Evolutionary conservation across 2,329 filamentous ascomycete genomes (phyloP), one percentile per base, ranked within the genome.

Genomic region (Penicillium decumbens): DNA sequence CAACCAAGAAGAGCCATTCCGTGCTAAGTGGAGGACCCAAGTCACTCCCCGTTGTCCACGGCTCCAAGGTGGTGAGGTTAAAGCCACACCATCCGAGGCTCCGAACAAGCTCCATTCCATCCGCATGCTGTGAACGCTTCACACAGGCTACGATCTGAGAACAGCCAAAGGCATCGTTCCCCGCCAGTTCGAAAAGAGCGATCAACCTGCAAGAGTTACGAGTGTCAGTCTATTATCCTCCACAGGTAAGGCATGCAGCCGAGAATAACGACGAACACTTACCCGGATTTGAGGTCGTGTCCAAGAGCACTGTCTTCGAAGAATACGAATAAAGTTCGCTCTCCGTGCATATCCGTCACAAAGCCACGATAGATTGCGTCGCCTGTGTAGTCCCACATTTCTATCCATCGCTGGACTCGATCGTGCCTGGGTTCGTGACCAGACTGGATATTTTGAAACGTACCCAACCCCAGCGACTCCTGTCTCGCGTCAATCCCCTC

Each of bases 21-120:
- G 83, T 75, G 73, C 89, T 95, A 43, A 87, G 83, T 45, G 85
- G 79, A 55, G 87, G 81, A 41, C 72, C 73, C 41, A 69, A 67
- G 33, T 77, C 76, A 40, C 77, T 74, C 13, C 81, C 41, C 18
- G 49, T 32, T 40, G 52, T 80, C 85, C 89, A 95, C 60, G 82
- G 80, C 59, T 90, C 85, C 38, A 96, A 77, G 23, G 88, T 92
- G 43, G 83, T 84, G 58, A 92, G 80, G 65, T 88, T 87, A 66
- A 95, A 95, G 47, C 91, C 91, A 57, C 95, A 91, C 91, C 91
- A 96, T 68, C 90, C 88, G 44, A 96, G 80, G 63, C 89, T 91
- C 69, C 87, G 89, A 64, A 87, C 76, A 50, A 83, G 77, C 59
- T 85, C 81, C 50, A 80, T 76, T 54, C 88, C 82, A 51, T 79